Evolutionary conservation across 2,329 filamentous ascomycete species (phyloP).

Genomic region (Ophiostoma ulmi): DNA sequence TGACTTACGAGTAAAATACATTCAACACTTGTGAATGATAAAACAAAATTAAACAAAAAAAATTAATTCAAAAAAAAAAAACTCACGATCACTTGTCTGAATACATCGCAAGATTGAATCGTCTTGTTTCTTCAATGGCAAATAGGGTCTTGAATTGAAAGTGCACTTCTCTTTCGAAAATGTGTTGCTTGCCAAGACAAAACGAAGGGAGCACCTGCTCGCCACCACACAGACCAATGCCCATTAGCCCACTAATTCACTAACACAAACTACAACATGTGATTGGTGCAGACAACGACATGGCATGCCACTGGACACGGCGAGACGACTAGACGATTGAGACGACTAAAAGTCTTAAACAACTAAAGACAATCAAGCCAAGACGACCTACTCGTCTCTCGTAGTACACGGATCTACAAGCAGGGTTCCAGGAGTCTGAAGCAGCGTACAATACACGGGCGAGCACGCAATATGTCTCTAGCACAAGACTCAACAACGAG

Average conservation of each 20-base stretch:
- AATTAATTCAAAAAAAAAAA: too few relatives aligned
- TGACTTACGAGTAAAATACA: too few relatives aligned
- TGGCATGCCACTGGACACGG: not conserved
- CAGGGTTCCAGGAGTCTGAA: not conserved
- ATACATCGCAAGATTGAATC: too few relatives aligned
- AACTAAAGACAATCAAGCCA: too few relatives aligned
- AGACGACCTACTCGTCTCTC: not conserved
- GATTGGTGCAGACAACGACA: slow-evolving; percentile 11
- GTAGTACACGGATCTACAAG: not conserved
- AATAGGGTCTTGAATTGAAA: not conserved
- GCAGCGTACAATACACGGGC: not conserved
- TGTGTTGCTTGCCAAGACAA: not conserved
- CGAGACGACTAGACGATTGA: not conserved
- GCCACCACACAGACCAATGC: not conserved
- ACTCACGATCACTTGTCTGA: too few relatives aligned
- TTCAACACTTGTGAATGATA: too few relatives aligned
- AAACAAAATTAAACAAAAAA: too few relatives aligned
- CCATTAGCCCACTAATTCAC: not conserved
- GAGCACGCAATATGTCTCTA: slow-evolving; percentile 13
- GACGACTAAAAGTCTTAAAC: too few relatives aligned
- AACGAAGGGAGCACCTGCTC: slow-evolving; percentile 4
- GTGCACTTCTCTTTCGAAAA: not conserved
- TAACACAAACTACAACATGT: not conserved
- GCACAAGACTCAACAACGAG: not conserved
- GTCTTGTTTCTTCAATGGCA: too few relatives aligned